These are phyloP conservation scores for Arthroderma uncinatum DNA, from an alignment of 2,329 filamentous ascomycete genomes.

Conservation along the genomic window DNA sequence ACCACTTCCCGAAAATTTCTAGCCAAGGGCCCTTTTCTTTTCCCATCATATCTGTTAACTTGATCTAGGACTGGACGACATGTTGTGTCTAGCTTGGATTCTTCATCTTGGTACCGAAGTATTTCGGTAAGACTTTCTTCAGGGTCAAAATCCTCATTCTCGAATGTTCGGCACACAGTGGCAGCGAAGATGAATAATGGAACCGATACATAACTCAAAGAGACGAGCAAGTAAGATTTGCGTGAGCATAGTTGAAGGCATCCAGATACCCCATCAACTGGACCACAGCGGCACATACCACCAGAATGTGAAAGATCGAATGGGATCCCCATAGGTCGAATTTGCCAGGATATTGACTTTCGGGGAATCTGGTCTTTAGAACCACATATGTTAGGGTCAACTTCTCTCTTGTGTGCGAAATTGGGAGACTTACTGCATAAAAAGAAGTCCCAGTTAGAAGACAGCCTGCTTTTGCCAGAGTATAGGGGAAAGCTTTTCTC, in stretches of 20 bases:
- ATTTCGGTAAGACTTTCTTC: conserved; percentile 3
- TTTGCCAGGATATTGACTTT: conserved; percentile 18
- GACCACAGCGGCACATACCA: conserved; percentile 17
- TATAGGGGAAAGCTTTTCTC: conserved; percentile 18
- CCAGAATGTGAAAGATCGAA: conserved; percentile 19
- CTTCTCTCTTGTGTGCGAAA: conserved; percentile 9
- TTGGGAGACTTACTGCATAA: conserved; percentile 20
- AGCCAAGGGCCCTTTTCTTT: conserved; percentile 6
- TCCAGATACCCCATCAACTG: conserved; percentile 15
- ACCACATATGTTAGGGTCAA: conserved; percentile 3
- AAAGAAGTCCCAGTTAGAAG: conserved; percentile 20
- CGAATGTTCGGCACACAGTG: conserved; percentile 22
- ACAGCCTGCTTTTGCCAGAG: conserved; percentile 13
- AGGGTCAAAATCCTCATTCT: conserved; percentile 15
- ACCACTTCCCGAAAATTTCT: conserved; percentile 11
- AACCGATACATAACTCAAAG: conserved; percentile 13
- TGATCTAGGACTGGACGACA: conserved; percentile 13
- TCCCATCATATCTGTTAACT: no score
- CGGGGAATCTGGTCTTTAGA: conserved; percentile 15
- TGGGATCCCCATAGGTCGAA: conserved; percentile 18
- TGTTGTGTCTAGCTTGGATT: conserved; percentile 15
- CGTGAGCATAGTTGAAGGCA: conserved; percentile 13
- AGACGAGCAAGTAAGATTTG: conserved; percentile 3
- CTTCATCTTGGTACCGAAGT: conserved; percentile 2
- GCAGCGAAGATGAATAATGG: conserved; percentile 24